phyloP scores from a whole-genome alignment of 2,329 filamentous ascomycete genomes.

The Talaromyces sp. region DNA sequence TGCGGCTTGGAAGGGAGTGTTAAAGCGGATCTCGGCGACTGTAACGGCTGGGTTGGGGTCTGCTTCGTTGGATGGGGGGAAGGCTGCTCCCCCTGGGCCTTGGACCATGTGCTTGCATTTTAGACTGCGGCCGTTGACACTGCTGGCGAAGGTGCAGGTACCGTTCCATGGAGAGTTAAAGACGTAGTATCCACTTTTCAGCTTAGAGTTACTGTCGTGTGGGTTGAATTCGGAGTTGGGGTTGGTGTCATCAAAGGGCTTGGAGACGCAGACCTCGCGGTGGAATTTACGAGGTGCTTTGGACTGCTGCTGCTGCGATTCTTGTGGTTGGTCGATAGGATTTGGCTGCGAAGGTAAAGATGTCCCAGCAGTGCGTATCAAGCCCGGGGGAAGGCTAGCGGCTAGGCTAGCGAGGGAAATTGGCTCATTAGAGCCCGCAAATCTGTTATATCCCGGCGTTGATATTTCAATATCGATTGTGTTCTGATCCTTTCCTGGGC shows the following conservation, averaged over 20 bases:
- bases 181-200: slow-evolving; percentile 60
- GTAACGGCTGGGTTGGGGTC: slow-evolving; percentile 46
- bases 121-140: slow-evolving; percentile 72
- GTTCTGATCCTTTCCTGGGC: slow-evolving; percentile 33
- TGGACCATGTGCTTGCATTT: slow-evolving; percentile 73
- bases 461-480: slow-evolving; percentile 58
- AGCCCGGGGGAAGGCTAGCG: slow-evolving; percentile 25
- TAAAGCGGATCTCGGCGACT: slow-evolving; percentile 88
- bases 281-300: slow-evolving; percentile 33
- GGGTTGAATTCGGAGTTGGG: slow-evolving; percentile 9
- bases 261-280: slow-evolving; percentile 37
- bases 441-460: slow-evolving; percentile 63
- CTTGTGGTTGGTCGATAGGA: slow-evolving; percentile 9
- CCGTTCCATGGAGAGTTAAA: slow-evolving; percentile 88
- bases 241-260: slow-evolving; percentile 21
- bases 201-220: slow-evolving; percentile 25
- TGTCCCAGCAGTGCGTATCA: slow-evolving; percentile 25
- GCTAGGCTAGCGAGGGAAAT: slow-evolving; percentile 38
- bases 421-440: slow-evolving; percentile 46
- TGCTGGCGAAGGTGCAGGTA: slow-evolving; percentile 81
- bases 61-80: slow-evolving; percentile 12
- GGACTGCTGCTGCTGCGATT: slow-evolving; percentile 17
- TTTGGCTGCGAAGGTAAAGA: slow-evolving; percentile 8
- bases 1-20: slow-evolving; percentile 65
- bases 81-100: slow-evolving; percentile 27